Evolutionary conservation across 176 grass and related monocot genomes (phyloP).

Genomic region (Phyllostachys edulis): DNA sequence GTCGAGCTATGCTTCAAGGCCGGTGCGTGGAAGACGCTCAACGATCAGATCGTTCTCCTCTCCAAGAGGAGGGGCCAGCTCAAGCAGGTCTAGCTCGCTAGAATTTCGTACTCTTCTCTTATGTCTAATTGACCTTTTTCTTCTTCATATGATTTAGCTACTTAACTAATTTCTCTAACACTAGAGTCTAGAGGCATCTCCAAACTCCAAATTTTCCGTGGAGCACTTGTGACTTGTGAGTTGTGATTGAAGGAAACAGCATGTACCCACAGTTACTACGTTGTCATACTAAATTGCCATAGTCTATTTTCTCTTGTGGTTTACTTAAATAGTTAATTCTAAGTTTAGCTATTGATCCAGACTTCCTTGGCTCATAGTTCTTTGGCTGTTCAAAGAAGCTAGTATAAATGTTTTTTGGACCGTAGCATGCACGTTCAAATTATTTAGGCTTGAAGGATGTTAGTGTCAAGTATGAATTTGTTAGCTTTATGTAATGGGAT

Average conservation of each 20-base stretch:
- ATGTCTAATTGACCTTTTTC: not conserved
- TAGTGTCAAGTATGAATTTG: not conserved
- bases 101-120: not conserved
- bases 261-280: not conserved
- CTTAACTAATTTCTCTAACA: not conserved
- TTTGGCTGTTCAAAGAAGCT: not conserved
- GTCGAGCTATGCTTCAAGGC: constrained; percentile 88
- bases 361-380: not conserved
- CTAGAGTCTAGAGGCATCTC: not conserved
- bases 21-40: constrained; percentile 87
- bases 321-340: not conserved
- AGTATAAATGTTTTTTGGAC: not conserved
- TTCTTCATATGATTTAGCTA: not conserved
- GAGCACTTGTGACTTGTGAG: not conserved
- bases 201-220: not conserved
- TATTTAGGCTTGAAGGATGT: not conserved
- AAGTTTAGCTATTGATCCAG: not conserved
- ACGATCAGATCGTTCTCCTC: constrained; percentile 90
- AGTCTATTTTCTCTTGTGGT: not conserved
- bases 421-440: not conserved
- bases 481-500: not conserved
- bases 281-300: not conserved
- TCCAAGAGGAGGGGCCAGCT: constrained; percentile 96
- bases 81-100: constrained; percentile 58
- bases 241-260: not conserved